Base-by-base conservation (phyloP, 2,329 filamentous ascomycete genomes). In the Macrophomina phaseolina region DNA sequence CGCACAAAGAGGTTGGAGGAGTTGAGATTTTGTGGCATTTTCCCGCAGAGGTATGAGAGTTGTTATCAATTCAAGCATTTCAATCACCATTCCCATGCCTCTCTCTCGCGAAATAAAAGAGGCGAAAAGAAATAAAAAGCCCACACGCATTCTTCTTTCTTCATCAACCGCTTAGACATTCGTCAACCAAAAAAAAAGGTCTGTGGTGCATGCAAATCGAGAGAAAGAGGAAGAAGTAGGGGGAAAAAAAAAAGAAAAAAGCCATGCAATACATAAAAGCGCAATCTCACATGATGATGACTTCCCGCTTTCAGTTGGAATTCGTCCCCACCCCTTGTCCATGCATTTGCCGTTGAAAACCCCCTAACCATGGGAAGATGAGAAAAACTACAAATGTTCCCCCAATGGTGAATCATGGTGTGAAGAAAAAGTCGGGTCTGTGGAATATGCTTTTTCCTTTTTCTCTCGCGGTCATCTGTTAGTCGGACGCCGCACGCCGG, bases 261-360 rank as follows among this genome's bases (percentile, higher is more conserved):
- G 48, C 23, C 61, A 64, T 64, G 61, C 46, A 64, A 64, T 64
- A 48, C 58, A 38, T 62, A 49, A 62, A 34, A 45, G 48, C 58
- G 32, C 58, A 62, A 34, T 45, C 58, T 45, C n/a, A 45, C 2
- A 30, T 62, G 45, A 49, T 48, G 36, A 38, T 49, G 45, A 23
- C 23, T 23, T 40, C 49, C 38, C 58, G 58, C 58, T 48, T 62
- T 46, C 38, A 61, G 58, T 61, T 23, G 23, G 42, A 48, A 49
- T 51, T 62, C 38, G 40, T 42, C 45, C 53, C 32, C 45, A 30
- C 58, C 45, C 53, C 32, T 45, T 14, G 9, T 62, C 58, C 58
- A 62, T 51, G 58, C 58, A 62, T 62, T 45, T 49, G 42, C 58
- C 45, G 34, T 36, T 23, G 3, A 23, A 28, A 34, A 51, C 49